These are phyloP conservation scores for Verticillium nubilum DNA, from an alignment of 2,329 filamentous ascomycete genomes.

Conservation along the genomic window DNA sequence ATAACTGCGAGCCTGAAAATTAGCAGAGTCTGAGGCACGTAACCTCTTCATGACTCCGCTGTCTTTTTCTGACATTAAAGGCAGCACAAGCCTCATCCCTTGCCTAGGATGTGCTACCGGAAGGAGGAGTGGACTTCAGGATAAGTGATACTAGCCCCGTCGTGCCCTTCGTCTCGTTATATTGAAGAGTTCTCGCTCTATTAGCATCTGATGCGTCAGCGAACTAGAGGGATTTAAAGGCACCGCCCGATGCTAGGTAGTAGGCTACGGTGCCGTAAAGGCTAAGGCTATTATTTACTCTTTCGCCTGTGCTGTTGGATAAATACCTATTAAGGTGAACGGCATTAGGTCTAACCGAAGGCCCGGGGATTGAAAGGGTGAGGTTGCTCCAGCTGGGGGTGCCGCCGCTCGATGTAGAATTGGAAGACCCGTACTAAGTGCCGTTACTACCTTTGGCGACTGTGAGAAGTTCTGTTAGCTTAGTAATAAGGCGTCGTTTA, in stretches of 20 bases:
- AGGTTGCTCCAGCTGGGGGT: constrained; percentile 17
- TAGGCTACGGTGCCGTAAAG: constrained; percentile 17
- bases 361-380: constrained; percentile 16
- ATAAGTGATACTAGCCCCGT: constrained; percentile 11
- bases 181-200: constrained; percentile 16
- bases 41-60: too few relatives aligned
- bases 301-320: constrained; percentile 2
- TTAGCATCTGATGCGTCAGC: constrained; percentile 11
- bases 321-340: constrained; percentile 14
- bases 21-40: too few relatives aligned
- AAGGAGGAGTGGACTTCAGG: constrained; percentile 14
- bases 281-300: constrained; percentile 15
- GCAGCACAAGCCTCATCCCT: too few relatives aligned
- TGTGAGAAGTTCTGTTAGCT: not conserved
- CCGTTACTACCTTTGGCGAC: constrained; percentile 10
- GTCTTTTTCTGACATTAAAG: too few relatives aligned
- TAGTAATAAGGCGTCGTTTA: not conserved
- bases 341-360: constrained; percentile 10
- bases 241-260: constrained; percentile 9
- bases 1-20: too few relatives aligned
- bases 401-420: constrained; percentile 5
- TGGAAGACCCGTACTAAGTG: constrained; percentile 14
- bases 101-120: not conserved
- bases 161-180: constrained; percentile 14
- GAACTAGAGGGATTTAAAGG: constrained; percentile 16